These are phyloP conservation scores for Saccharomycopsis sp. DNA, from an alignment of 805 yeast species.

Conservation along the genomic window DNA sequence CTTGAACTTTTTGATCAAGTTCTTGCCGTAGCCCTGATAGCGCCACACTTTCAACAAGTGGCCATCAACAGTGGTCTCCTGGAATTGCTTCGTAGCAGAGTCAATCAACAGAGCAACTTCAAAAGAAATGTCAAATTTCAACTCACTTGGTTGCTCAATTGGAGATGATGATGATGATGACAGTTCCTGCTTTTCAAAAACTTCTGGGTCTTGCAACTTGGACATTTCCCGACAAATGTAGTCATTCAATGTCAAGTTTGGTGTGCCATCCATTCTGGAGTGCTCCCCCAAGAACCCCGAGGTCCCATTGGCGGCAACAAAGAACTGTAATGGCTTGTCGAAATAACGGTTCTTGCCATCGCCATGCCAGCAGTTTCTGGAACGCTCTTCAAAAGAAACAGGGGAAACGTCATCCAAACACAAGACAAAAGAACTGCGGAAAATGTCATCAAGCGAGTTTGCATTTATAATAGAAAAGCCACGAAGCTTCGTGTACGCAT, in stretches of 20 bases:
- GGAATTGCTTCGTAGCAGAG: conserved; percentile 48
- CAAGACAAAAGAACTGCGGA: conserved; percentile 69
- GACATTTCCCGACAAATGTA: conserved; percentile 50
- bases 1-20: conserved; percentile 73
- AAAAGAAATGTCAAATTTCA: conserved; percentile 54
- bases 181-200: conserved; percentile 24
- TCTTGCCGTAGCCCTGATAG: conserved; percentile 79
- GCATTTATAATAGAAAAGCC: conserved; percentile 51
- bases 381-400: conserved; percentile 70
- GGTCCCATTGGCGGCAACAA: conserved; percentile 71
- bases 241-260: conserved; percentile 82
- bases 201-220: conserved; percentile 34
- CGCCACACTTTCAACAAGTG: conserved; percentile 76
- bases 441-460: conserved; percentile 55
- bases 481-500: conserved; percentile 46
- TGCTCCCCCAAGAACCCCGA: conserved; percentile 96
- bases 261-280: conserved; percentile 97
- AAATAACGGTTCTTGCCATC: conserved; percentile 82
- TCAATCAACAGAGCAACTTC: conserved; percentile 41
- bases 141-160: conserved; percentile 22
- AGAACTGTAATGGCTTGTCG: conserved; percentile 85
- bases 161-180: neutral
- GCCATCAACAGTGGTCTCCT: conserved; percentile 36
- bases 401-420: conserved; percentile 72
- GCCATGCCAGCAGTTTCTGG: conserved; percentile 91